Base-by-base conservation (phyloP, 306 rosid genomes). In the Pachyrhizus erosus region DNA sequence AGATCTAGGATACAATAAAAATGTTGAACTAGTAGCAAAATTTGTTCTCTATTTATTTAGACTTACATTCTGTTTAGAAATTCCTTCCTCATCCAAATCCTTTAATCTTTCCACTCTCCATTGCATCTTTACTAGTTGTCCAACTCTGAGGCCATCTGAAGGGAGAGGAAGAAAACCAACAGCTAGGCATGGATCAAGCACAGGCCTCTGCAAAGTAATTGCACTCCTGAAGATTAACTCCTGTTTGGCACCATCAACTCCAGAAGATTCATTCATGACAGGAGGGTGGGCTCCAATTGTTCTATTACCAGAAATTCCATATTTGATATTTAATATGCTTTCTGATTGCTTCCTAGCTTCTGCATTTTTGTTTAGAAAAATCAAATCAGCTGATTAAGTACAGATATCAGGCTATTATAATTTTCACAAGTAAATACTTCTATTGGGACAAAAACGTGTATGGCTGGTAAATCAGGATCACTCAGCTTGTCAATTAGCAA, bases 151-250 rank as follows among this genome's bases (percentile, higher is more conserved):
- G 76, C 97, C 90, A 80, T 85, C 86, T 15, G 99, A 93, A 86
- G 97, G 91, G 52, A 96, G 93, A 87, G 99, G 92, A 84, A 93
- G 98, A 93, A 96, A 96, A 82, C 99, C 99, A 82, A 96, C 94
- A 21, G 98, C 96, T 76, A 96, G 79, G 84, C 94, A 87, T 43
- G 99, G 99, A 75, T 96, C 97, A 80, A 96, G 98, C 79, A 96
- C 98, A 37, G 99, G 99, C 92, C 92, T 89, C 81, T 92, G 97
- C 92, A 96, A 86, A 80, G 87, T 84, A 80, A 96, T 89, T 78
- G 92, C 85, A 83, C 97, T 93, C 81, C 84, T 90, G 91, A 96
- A 96, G 80, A 92, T 82, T 87, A 93, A 90, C 75, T 89, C 94
- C 86, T 86, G 93, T 76, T 86, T 83, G 62, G 81, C 83, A 83